Percentiles rank a stretch among this genome's conserved stretches.
phyloP scores from a whole-genome alignment of 441 rosid genomes.

The Pelargonium australe region DNA sequence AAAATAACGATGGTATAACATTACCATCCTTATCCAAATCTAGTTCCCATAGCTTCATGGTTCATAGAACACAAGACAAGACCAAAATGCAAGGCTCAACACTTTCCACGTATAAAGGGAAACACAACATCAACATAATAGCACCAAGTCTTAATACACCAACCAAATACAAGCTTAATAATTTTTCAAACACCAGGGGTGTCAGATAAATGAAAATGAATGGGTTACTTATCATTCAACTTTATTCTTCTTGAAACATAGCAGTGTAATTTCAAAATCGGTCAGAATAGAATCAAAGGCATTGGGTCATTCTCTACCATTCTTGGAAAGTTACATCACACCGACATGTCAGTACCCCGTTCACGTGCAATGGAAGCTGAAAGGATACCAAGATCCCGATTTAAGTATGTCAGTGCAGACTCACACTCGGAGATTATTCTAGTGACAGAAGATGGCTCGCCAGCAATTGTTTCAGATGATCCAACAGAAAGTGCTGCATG shows the following conservation, averaged over 20 bases:
- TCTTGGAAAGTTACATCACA: constrained; percentile 17
- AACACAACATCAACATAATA: not conserved
- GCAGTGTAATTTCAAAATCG: not conserved
- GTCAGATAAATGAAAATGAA: not conserved
- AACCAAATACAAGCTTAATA: not conserved
- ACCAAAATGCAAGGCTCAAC: not conserved
- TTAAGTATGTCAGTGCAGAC: constrained; percentile 75
- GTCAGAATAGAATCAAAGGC: not conserved
- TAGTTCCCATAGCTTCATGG: not conserved
- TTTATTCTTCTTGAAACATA: not conserved
- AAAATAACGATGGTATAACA: no score
- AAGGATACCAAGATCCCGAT: constrained; percentile 79
- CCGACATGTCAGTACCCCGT: constrained; percentile 39
- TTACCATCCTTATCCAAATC: no score
- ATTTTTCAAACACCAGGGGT: not conserved
- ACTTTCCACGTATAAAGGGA: not conserved
- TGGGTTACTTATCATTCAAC: not conserved
- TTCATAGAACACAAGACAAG: not conserved
- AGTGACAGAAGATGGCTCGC: constrained; percentile 78
- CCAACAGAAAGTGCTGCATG: constrained; percentile 89
- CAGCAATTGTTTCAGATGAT: constrained; percentile 66
- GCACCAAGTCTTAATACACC: not conserved
- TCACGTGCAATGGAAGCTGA: constrained; percentile 82
- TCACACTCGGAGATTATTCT: constrained; percentile 90
- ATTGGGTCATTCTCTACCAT: not conserved